Evolutionary conservation across 768 basidiomycete genomes (phyloP).

Genomic region (Russula sp.): DNA sequence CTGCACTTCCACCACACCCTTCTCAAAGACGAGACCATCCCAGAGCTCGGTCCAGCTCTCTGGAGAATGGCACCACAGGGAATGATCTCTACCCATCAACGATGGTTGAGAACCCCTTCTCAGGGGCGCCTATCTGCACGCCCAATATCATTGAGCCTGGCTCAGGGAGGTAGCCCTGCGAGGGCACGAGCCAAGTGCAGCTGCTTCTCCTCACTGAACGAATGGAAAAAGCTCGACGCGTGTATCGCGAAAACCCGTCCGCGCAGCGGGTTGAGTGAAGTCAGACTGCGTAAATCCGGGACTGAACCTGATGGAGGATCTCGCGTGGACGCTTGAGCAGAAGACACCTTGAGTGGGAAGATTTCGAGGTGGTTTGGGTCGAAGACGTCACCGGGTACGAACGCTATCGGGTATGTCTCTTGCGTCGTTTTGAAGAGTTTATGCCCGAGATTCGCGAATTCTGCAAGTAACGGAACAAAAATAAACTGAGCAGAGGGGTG

Average conservation of each 20-base stretch:
- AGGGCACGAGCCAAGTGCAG: constrained; percentile 42
- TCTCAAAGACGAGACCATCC: constrained; percentile 30
- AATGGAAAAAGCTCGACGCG: constrained; percentile 49
- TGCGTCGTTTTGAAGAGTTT: constrained; percentile 54
- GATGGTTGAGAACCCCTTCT: not conserved
- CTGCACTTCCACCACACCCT: constrained; percentile 28
- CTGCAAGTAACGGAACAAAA: constrained; percentile 35
- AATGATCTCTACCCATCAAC: not conserved
- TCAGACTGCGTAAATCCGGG: constrained; percentile 38
- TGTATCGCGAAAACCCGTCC: constrained; percentile 51
- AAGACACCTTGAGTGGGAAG: constrained; percentile 31
- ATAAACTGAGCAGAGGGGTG: not conserved
- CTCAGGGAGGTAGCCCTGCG: constrained; percentile 38
- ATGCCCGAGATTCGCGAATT: constrained; percentile 55
- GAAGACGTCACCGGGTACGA: constrained; percentile 56
- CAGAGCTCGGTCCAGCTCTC: constrained; percentile 30
- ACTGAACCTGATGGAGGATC: not conserved
- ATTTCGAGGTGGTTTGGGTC: constrained; percentile 43
- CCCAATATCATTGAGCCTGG: constrained; percentile 38
- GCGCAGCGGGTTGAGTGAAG: constrained; percentile 46
- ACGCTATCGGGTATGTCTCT: constrained; percentile 51
- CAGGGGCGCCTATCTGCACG: not conserved
- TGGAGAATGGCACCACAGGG: constrained; percentile 26
- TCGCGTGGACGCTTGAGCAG: constrained; percentile 31
- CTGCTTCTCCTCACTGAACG: constrained; percentile 43